Base-by-base conservation (phyloP, 2,329 filamentous ascomycete genomes). In the Curvularia eragrostidis region DNA sequence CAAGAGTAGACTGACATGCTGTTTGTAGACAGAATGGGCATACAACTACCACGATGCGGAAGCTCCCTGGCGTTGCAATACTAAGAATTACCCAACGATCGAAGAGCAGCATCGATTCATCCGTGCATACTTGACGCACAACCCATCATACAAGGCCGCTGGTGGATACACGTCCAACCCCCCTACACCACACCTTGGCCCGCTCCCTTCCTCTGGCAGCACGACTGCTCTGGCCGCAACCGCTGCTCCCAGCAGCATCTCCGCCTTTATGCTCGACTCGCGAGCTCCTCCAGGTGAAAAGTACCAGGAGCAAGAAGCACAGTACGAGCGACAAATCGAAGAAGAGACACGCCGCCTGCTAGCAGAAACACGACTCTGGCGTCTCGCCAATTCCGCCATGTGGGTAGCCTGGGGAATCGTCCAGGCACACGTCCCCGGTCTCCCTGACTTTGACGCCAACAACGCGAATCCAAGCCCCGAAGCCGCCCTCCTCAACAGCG, bases 331-430 rank as follows among this genome's bases (percentile, higher is more conserved):
- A 7, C 81, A 85, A 21, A 81, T 85, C 5, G 91, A 97, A 52
- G 78, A 81, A 36, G 86, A 90, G 67, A 84, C 96, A 5, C 81
- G 86, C 48, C 84, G 87, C 50, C 81, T 99, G 26, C 81, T 95
- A 71, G 85, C 89, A 39, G 93, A 98, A 78, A 88, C 91, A 2
- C 83, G 87, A 15, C 81, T 96, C 44, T 99, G 95, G 95, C 87
- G 95, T 3, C 82, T 91, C 0, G 91, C 92, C 38, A 96, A 95
- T 78, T 93, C 89, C 34, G 92, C 91, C 1, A 87, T 91, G 78
- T 99, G 95, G 95, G 87, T 96, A 23, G 91, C 93, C 1, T 99
- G 95, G 95, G 95, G 95, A 23, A 91, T 98, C 61, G 90, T 99
- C 50, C 95, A 99, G 78, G 94, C 95, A 47, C 93, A 95, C 74